Evolutionary conservation across 306 rosid genomes (phyloP).

Genomic region (Lathyrus tuberosus): DNA sequence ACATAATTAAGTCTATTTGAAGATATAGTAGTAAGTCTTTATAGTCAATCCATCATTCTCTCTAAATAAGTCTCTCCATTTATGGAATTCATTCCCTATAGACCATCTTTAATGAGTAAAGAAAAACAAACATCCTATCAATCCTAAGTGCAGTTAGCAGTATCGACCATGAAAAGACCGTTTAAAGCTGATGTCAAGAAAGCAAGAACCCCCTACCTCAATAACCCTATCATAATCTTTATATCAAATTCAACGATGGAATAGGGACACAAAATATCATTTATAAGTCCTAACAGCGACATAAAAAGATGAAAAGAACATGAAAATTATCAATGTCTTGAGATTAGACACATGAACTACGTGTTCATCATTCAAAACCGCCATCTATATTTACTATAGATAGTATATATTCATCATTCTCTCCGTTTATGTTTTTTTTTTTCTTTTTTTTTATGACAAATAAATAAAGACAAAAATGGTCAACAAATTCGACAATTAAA

Average conservation of each 20-base stretch:
- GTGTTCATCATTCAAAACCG: background rate
- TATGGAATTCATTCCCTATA: too few species aligned
- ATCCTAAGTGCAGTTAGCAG: conserved; percentile 32
- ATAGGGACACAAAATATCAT: background rate
- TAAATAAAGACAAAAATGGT: too few species aligned
- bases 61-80: too few species aligned
- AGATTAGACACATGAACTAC: background rate
- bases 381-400: too few species aligned
- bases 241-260: conserved; percentile 15
- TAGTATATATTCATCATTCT: too few species aligned
- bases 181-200: conserved; percentile 9
- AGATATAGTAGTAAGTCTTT: too few species aligned
- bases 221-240: conserved; percentile 6
- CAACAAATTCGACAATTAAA: too few species aligned
- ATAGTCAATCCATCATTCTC: too few species aligned
- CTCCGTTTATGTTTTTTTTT: too few species aligned
- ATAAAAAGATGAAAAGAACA: background rate
- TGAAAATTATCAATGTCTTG: background rate
- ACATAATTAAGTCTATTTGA: too few species aligned
- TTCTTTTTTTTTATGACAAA: too few species aligned
- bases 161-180: conserved; percentile 38
- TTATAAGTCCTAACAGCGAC: background rate
- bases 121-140: conserved; percentile 31
- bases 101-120: conserved; percentile 27
- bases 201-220: conserved; percentile 8